Evolutionary conservation across 1,284 basidiomycete genomes (phyloP).

Genomic region (Pseudozyma sp.): DNA sequence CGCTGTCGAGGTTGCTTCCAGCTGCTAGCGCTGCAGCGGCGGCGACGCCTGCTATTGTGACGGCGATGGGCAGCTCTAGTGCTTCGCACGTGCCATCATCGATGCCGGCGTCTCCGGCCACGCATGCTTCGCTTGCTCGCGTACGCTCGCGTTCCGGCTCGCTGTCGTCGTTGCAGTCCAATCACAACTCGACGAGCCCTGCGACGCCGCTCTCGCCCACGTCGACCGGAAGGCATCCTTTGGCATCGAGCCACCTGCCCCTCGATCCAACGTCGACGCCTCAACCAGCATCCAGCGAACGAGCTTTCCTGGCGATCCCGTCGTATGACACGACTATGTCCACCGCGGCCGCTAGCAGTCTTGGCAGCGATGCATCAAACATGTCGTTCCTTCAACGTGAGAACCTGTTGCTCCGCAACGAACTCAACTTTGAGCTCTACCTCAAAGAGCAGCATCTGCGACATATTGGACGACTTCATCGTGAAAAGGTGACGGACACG

Average conservation of each 20-base stretch:
- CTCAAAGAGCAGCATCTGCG: slow-evolving; percentile 68
- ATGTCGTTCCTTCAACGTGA: slow-evolving; percentile 53
- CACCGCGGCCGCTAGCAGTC: background rate
- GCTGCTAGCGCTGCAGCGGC: slow-evolving; percentile 42
- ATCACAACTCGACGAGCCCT: slow-evolving; percentile 18
- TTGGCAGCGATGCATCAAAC: slow-evolving; percentile 23
- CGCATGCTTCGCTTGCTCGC: slow-evolving; percentile 25
- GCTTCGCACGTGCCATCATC: slow-evolving; percentile 22
- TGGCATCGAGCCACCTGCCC: slow-evolving; percentile 34
- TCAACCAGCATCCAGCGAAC: slow-evolving; percentile 19
- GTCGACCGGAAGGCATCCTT: slow-evolving; percentile 27
- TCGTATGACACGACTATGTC: slow-evolving; percentile 10
- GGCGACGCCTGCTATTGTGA: slow-evolving; percentile 39
- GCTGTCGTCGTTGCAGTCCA: slow-evolving; percentile 43
- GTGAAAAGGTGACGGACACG: slow-evolving; percentile 63
- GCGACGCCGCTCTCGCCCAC: slow-evolving; percentile 33
- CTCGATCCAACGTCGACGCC: slow-evolving; percentile 17
- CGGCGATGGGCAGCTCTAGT: slow-evolving; percentile 36
- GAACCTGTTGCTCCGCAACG: slow-evolving; percentile 61
- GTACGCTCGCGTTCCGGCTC: slow-evolving; percentile 50
- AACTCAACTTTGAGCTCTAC: slow-evolving; percentile 68
- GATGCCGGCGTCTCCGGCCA: slow-evolving; percentile 31
- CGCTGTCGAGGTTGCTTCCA: slow-evolving; percentile 31
- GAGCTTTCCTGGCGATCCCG: slow-evolving; percentile 7
- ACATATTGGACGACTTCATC: slow-evolving; percentile 68